Percentiles rank a stretch among this genome's conserved stretches.
These are phyloP conservation scores for Elsinoe ampelina DNA, from an alignment of 2,329 filamentous ascomycete genomes.

Conservation along the genomic window DNA sequence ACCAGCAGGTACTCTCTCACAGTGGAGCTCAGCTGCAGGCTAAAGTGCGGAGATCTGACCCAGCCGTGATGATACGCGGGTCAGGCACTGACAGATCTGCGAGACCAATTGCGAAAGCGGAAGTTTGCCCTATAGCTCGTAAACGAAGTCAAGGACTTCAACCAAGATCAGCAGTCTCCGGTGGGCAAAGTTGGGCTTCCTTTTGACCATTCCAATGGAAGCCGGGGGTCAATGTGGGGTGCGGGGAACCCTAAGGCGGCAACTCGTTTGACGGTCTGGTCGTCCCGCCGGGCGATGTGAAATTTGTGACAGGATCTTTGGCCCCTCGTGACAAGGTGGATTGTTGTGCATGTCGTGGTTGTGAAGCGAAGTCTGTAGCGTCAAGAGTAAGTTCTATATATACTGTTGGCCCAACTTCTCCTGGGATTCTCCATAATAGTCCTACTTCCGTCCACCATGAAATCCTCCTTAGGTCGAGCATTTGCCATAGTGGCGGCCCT, in stretches of 20 bases:
- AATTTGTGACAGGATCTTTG: too few relatives aligned
- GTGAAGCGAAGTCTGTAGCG: too few relatives aligned
- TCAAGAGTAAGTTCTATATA: neutral
- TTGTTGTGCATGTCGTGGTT: too few relatives aligned
- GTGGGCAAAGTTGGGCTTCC: neutral
- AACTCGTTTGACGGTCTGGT: neutral
- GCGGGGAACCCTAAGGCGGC: slow-evolving; percentile 2
- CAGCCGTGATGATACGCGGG: neutral
- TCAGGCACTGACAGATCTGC: neutral
- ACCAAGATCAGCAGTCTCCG: neutral
- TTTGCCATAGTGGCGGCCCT: neutral
- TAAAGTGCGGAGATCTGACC: neutral
- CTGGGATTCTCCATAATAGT: neutral
- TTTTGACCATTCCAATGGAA: neutral
- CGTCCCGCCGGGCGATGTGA: neutral
- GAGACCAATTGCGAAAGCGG: too few relatives aligned
- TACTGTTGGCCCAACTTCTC: neutral
- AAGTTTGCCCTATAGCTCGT: too few relatives aligned
- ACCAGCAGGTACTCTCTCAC: too few relatives aligned
- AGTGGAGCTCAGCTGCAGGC: neutral
- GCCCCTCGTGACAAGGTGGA: neutral
- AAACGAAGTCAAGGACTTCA: neutral
- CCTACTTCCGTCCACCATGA: neutral
- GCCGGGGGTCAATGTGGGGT: neutral
- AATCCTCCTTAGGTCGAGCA: neutral